phyloP scores from a whole-genome alignment of 2,329 filamentous ascomycete genomes.

The Colletotrichum incanum region DNA sequence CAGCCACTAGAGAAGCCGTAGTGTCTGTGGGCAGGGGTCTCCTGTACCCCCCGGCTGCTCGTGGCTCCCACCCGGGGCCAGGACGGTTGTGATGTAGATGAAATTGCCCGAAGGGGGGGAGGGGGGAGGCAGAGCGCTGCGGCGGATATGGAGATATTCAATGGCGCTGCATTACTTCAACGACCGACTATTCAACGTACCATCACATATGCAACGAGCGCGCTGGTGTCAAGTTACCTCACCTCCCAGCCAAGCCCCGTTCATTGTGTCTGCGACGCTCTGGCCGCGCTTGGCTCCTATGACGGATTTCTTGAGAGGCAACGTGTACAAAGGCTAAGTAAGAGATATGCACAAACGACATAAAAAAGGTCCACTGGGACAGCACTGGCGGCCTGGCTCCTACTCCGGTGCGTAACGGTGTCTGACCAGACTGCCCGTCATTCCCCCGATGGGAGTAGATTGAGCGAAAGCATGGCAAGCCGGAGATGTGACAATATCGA shows the following conservation, averaged over 20 bases:
- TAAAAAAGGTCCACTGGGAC: background rate
- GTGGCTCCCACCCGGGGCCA: conserved; percentile 48
- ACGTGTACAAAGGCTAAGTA: background rate
- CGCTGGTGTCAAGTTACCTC: conserved; percentile 37
- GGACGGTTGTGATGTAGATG: conserved; percentile 58
- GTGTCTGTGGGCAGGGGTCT: conserved; percentile 45
- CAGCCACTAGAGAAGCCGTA: conserved; percentile 46
- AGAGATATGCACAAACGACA: conserved; percentile 29
- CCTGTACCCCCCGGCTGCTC: conserved; percentile 40
- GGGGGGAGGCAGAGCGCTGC: background rate
- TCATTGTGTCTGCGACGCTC: conserved; percentile 30
- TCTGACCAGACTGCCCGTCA: conserved; percentile 18
- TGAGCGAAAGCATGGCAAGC: conserved; percentile 23
- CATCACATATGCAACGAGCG: conserved; percentile 48
- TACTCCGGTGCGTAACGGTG: conserved; percentile 17
- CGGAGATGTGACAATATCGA: conserved; percentile 25
- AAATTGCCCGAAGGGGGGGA: conserved; percentile 60
- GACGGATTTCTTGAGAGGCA: conserved; percentile 1
- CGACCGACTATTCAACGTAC: conserved; percentile 43
- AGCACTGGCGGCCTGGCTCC: conserved; percentile 21
- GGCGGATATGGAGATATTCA: conserved; percentile 48
- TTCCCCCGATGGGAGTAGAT: conserved; percentile 25
- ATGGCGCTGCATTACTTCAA: conserved; percentile 48
- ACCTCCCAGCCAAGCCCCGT: conserved; percentile 23
- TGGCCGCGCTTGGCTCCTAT: conserved; percentile 28